phyloP scores from a whole-genome alignment of 2,329 filamentous ascomycete species.

The Arthrobotrys entomopaga region DNA sequence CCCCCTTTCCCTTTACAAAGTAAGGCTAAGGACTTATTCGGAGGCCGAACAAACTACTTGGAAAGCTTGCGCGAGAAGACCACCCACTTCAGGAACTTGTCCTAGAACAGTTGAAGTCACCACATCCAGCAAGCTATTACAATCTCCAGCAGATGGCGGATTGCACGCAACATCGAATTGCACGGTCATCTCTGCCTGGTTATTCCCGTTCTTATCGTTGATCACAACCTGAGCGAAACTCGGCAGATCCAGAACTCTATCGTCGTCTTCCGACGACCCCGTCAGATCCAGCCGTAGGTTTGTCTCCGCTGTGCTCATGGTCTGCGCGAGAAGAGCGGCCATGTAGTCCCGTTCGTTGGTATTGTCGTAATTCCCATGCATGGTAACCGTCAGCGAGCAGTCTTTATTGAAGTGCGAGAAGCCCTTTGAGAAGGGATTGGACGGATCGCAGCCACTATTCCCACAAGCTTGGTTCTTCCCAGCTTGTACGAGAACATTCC shows the following conservation, averaged over 20 bases:
- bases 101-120: too few relatives aligned
- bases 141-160: too few relatives aligned
- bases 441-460: too few relatives aligned
- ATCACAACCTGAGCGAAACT: constrained; percentile 20
- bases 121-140: too few relatives aligned
- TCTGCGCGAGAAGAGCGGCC: constrained; percentile 1
- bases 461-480: too few relatives aligned
- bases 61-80: too few relatives aligned
- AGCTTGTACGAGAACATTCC: too few relatives aligned
- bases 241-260: constrained; percentile 6
- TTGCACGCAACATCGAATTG: too few relatives aligned
- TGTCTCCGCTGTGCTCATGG: not conserved
- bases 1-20: too few relatives aligned
- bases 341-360: constrained; percentile 18
- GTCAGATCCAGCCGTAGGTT: constrained; percentile 9
- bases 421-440: not conserved
- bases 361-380: constrained; percentile 10
- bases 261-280: not conserved
- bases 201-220: constrained; percentile 15
- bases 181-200: constrained; percentile 13
- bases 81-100: too few relatives aligned
- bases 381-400: constrained; percentile 4
- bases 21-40: too few relatives aligned
- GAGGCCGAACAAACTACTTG: too few relatives aligned
- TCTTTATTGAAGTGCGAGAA: constrained; percentile 26